These are phyloP conservation scores for Penicillium sp. DNA, from an alignment of 2,329 filamentous ascomycete genomes.

Conservation along the genomic window DNA sequence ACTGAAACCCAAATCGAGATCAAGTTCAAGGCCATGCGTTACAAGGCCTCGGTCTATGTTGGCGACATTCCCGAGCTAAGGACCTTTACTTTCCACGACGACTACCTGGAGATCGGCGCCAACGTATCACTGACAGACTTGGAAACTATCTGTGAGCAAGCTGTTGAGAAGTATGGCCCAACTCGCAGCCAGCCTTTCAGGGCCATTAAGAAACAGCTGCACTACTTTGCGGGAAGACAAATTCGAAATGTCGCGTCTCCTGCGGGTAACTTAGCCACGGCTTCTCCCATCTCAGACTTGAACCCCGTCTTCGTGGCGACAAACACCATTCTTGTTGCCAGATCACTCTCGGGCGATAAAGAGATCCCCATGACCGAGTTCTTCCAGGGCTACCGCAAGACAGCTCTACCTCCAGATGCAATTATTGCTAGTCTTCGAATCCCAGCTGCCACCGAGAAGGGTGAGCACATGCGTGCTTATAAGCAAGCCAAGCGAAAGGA, in stretches of 20 bases:
- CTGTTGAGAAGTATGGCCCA: conserved; percentile 76
- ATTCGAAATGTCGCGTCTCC: conserved; percentile 98
- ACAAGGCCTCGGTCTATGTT: conserved; percentile 86
- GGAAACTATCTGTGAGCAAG: conserved; percentile 80
- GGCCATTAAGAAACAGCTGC: conserved; percentile 91
- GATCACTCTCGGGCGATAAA: conserved; percentile 71
- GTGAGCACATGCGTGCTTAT: conserved; percentile 86
- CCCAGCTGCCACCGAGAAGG: conserved; percentile 72
- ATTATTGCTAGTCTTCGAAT: conserved; percentile 88
- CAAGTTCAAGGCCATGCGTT: conserved; percentile 95
- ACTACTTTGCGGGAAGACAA: conserved; percentile 92
- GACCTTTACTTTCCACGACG: conserved; percentile 77
- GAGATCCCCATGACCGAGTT: conserved; percentile 92
- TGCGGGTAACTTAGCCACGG: conserved; percentile 90
- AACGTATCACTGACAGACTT: conserved; percentile 93
- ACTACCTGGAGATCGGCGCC: conserved; percentile 87
- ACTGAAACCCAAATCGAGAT: conserved; percentile 98
- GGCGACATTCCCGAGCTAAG: conserved; percentile 90
- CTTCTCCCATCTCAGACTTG: conserved; percentile 93
- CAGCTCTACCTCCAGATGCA: conserved; percentile 78
- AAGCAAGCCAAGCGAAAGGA: conserved; percentile 98
- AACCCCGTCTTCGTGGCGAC: conserved; percentile 93
- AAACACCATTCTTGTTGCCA: conserved; percentile 79
- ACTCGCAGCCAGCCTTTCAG: conserved; percentile 76
- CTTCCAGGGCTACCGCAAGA: conserved; percentile 88